A percentile compares a stretch with the other conserved stretches of the same genome.
Evolutionary conservation across 257 asterid species (phyloP).

Genomic region (Verbena officinalis): DNA sequence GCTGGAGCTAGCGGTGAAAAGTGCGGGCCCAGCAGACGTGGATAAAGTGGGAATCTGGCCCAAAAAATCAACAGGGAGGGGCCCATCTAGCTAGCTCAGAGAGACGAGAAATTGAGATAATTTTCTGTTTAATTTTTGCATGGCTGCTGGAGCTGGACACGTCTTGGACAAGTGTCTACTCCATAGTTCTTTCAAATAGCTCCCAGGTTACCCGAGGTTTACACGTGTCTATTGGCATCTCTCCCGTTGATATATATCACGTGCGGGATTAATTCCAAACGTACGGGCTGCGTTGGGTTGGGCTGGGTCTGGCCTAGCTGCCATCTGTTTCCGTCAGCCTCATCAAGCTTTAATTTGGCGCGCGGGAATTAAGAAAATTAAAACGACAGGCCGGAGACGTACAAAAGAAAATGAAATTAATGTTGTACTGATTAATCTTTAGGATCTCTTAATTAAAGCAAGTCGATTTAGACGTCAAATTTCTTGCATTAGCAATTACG

Average conservation of each 20-base stretch:
- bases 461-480: background rate
- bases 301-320: background rate
- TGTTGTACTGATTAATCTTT: background rate
- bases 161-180: slow-evolving; percentile 46
- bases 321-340: too few species aligned
- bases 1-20: background rate
- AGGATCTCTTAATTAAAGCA: background rate
- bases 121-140: slow-evolving; percentile 32
- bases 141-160: slow-evolving; percentile 44
- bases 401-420: too few species aligned
- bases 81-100: slow-evolving; percentile 7
- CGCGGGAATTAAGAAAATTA: too few species aligned
- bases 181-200: slow-evolving; percentile 6
- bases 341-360: too few species aligned
- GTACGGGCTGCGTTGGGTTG: background rate
- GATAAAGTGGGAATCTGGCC: slow-evolving; percentile 9
- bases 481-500: slow-evolving; percentile 36
- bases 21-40: slow-evolving; percentile 6
- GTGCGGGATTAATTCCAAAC: too few species aligned
- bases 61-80: slow-evolving; percentile 2
- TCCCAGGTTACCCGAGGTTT: background rate
- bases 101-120: background rate
- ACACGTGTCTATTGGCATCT: slow-evolving; percentile 44
- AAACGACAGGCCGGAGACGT: too few species aligned
- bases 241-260: background rate